A percentile compares a stretch with the other conserved stretches of the same genome.
phyloP scores from a whole-genome alignment of 1,284 basidiomycete genomes.

The Tilletia walkeri region DNA sequence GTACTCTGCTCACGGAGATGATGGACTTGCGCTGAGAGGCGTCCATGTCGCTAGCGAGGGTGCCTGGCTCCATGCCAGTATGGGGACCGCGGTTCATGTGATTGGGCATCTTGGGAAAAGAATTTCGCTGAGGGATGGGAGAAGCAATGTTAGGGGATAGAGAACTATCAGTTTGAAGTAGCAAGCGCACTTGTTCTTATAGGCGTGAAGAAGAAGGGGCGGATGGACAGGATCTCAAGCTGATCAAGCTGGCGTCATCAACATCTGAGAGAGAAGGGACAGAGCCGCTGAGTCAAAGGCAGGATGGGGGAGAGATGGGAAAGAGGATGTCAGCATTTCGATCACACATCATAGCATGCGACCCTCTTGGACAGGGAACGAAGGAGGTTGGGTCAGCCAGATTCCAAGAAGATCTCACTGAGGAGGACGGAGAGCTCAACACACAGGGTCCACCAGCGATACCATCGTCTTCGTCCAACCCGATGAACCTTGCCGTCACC shows the following conservation, averaged over 20 bases:
- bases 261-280: too few relatives aligned
- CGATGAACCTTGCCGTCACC: too few relatives aligned
- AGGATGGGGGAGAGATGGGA: too few relatives aligned
- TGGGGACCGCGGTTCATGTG: slow-evolving; percentile 16
- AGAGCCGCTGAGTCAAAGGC: neutral
- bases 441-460: too few relatives aligned
- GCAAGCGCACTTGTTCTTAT: too few relatives aligned
- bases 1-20: slow-evolving; percentile 6
- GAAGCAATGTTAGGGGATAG: neutral
- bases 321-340: neutral
- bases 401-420: too few relatives aligned
- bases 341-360: too few relatives aligned
- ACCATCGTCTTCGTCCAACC: too few relatives aligned
- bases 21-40: neutral
- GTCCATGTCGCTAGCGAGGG: slow-evolving; percentile 3
- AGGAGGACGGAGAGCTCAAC: too few relatives aligned
- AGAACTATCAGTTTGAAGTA: too few relatives aligned
- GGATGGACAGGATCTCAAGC: neutral
- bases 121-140: neutral
- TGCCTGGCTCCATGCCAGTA: slow-evolving; percentile 11
- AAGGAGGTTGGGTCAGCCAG: too few relatives aligned
- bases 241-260: neutral
- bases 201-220: neutral
- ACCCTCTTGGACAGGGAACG: too few relatives aligned
- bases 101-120: neutral